Evolutionary conservation across 129 eudicot genomes (phyloP), one percentile per base, ranked within the genome.

Genomic region (Scalesia atractyloides): DNA sequence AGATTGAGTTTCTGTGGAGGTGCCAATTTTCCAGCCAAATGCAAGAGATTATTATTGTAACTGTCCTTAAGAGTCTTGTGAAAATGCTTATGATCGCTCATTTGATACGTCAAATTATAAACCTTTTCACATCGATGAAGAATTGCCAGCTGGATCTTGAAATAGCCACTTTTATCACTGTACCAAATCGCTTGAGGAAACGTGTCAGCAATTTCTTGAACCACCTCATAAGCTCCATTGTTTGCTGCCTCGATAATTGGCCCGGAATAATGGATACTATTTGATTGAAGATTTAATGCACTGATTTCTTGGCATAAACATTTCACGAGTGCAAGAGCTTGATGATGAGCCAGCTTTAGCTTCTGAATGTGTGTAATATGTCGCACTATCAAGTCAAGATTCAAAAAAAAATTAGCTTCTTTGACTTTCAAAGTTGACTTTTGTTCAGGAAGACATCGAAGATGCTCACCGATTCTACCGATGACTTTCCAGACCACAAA

Each of bases 111-210:
- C 50, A 79, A 20, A 73, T 83, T 83, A 66, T 78, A 83, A 66
- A 74, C 81, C 34, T 65, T 82, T 68, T 78, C 86, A 41, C 78
- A 69, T 0, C 86, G 83, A 76, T 83, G 79, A 18, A 83, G 12
- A 22, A 83, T 77, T 12, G 86, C 86, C 64, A 74, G 47, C n/a
- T 83, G 78, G 53, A 83, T 69, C 79, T 70, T 47, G 65, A 69
- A 79, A 78, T 82, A 59, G 2, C 78, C 53, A 14, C 67, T 66
- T 36, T 47, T 57, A 54, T 82, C 80, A 46, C 77, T 68, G 57
- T 80, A 78, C 79, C 82, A 82, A 69, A 66, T 77, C n/a, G 83
- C 83, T 77, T 82, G 81, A 1, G 86, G 86, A 70, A 82, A 78
- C 52, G 77, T 69, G 22, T 74, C 86, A 39, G 68, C 83, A 49